Conservation (phyloP, 805 yeast species). For the Debaryomyces prosopidis region DNA sequence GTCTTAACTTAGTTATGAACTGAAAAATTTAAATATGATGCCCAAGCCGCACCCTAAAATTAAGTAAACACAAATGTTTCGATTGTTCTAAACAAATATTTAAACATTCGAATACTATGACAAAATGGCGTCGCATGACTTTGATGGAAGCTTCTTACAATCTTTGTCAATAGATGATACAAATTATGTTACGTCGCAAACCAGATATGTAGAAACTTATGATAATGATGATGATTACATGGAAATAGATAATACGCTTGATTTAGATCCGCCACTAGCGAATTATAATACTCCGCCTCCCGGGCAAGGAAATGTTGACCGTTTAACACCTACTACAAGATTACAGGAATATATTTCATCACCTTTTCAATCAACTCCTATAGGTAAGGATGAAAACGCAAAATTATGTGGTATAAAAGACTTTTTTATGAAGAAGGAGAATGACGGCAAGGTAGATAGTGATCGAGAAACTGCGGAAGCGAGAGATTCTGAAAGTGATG, state of each 20-base stretch:
- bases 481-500: constrained; percentile 4
- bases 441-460: neutral
- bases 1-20: neutral
- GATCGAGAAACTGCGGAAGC: neutral
- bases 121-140: constrained; percentile 9
- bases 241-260: constrained; percentile 21
- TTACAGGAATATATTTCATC: constrained; percentile 1
- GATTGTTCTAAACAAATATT: neutral
- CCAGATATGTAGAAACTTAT: neutral
- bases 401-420: neutral
- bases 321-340: constrained; percentile 3
- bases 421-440: neutral
- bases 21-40: constrained; percentile 2
- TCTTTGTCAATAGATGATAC: constrained; percentile 25
- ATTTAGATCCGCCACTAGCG: constrained; percentile 2
- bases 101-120: neutral
- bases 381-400: neutral
- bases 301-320: neutral
- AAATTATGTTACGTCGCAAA: neutral
- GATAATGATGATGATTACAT: constrained; percentile 15
- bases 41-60: constrained; percentile 4
- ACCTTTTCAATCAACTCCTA: constrained; percentile 9
- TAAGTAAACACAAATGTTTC: neutral
- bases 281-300: constrained; percentile 6
- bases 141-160: constrained; percentile 23